These are phyloP conservation scores for Apiotrichum montevideense DNA, from an alignment of 1,284 basidiomycete genomes.

Conservation along the genomic window DNA sequence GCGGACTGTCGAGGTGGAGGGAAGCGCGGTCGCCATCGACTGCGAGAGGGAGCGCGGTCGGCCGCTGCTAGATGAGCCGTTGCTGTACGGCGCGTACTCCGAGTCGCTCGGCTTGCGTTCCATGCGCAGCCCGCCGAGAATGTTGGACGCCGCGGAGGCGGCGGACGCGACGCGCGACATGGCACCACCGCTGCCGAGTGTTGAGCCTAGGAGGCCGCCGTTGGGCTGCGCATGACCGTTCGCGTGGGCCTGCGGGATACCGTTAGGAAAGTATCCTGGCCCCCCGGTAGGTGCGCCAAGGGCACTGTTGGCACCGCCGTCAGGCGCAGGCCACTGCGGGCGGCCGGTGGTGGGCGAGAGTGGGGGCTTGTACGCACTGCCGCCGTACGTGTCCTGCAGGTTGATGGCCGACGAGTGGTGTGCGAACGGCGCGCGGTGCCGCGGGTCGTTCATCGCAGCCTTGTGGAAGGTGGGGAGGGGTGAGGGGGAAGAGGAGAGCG, in stretches of 20 bases:
- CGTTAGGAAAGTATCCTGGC: slow-evolving; percentile 10
- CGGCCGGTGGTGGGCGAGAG: not conserved
- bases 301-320: not conserved
- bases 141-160: not conserved
- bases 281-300: not conserved
- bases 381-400: slow-evolving; percentile 4
- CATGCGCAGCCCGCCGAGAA: slow-evolving; percentile 3
- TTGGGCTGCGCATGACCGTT: too few relatives aligned
- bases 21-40: slow-evolving; percentile 14
- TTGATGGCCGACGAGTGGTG: slow-evolving; percentile 24
- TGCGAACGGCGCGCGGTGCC: slow-evolving; percentile 39
- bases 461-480: not conserved
- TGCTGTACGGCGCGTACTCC: not conserved
- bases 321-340: not conserved
- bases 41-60: not conserved
- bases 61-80: not conserved
- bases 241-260: not conserved
- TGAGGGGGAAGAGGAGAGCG: not conserved
- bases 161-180: slow-evolving; percentile 2
- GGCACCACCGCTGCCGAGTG: not conserved
- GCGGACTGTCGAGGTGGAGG: slow-evolving; percentile 32
- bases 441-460: slow-evolving; percentile 27
- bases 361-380: not conserved
- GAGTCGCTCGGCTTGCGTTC: slow-evolving; percentile 11
- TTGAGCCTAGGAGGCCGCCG: not conserved